Evolutionary conservation across 495 filamentous ascomycete species (phyloP).

Genomic region (Collariella sp.): DNA sequence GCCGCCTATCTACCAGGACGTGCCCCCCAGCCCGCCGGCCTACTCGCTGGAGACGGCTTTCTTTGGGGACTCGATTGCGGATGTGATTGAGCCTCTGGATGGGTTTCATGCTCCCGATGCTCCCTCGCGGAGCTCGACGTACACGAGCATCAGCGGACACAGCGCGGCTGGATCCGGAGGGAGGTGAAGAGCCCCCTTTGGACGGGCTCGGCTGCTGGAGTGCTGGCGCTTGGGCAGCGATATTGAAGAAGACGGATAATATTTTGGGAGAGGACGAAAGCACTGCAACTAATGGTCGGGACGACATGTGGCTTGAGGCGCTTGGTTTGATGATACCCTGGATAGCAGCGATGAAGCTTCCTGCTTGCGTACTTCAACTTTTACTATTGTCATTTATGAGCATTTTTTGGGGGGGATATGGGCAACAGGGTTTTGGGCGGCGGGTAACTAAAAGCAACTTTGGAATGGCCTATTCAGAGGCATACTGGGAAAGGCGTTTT

Average conservation of each 20-base stretch:
- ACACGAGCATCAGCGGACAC: neutral
- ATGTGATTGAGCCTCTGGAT: constrained; percentile 24
- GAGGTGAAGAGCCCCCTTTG: constrained; percentile 16
- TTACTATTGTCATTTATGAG: no score
- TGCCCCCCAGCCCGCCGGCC: constrained; percentile 75
- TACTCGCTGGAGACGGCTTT: constrained; percentile 42
- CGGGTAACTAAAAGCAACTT: no score
- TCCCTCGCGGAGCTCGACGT: neutral
- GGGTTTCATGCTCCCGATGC: neutral
- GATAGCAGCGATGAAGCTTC: neutral
- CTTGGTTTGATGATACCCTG: constrained; percentile 8
- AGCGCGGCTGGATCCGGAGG: constrained; percentile 1
- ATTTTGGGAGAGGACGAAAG: no score
- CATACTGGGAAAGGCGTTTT: no score
- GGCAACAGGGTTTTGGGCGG: no score
- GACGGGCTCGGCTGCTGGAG: neutral
- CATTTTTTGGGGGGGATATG: no score
- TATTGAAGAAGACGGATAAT: no score
- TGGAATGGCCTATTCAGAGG: no score
- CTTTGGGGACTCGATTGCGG: constrained; percentile 15
- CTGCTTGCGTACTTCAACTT: neutral
- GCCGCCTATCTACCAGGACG: constrained; percentile 90
- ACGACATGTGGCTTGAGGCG: neutral
- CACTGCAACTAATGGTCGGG: no score
- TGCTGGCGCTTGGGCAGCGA: neutral